Conservation (phyloP, 306 rosid species). For the Abrus precatorius region DNA sequence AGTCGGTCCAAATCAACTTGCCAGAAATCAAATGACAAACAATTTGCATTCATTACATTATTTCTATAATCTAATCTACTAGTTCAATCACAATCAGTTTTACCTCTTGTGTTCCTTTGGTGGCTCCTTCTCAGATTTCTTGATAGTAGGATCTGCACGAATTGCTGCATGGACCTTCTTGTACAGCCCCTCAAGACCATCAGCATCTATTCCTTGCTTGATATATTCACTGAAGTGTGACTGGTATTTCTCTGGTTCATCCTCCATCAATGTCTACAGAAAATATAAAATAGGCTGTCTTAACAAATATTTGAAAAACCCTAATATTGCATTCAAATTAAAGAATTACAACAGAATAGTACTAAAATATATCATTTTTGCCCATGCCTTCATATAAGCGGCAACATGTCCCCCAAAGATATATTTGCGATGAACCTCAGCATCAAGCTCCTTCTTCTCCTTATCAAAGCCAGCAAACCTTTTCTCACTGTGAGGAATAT, state of each 20-base stretch:
- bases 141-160: conserved; percentile 60
- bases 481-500: conserved; percentile 84
- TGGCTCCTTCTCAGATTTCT: conserved; percentile 63
- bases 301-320: neutral
- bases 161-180: conserved; percentile 86
- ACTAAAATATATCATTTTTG: neutral
- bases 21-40: neutral
- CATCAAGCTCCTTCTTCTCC: conserved; percentile 73
- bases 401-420: conserved; percentile 79
- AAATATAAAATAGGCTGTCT: neutral
- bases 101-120: conserved; percentile 75
- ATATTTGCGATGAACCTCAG: conserved; percentile 79
- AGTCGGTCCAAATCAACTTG: neutral
- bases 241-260: conserved; percentile 81
- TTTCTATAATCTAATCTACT: neutral
- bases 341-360: neutral
- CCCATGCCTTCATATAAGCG: conserved; percentile 65
- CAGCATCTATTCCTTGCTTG: conserved; percentile 64
- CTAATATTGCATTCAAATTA: neutral
- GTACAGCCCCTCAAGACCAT: conserved; percentile 64
- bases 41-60: neutral
- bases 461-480: conserved; percentile 80
- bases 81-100: neutral
- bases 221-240: conserved; percentile 71
- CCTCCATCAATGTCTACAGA: conserved; percentile 64